A percentile compares a stretch with the other conserved stretches of the same genome.
These are phyloP conservation scores for Aspergillus heteromorphus DNA, from an alignment of 495 filamentous ascomycete genomes.

Conservation along the genomic window DNA sequence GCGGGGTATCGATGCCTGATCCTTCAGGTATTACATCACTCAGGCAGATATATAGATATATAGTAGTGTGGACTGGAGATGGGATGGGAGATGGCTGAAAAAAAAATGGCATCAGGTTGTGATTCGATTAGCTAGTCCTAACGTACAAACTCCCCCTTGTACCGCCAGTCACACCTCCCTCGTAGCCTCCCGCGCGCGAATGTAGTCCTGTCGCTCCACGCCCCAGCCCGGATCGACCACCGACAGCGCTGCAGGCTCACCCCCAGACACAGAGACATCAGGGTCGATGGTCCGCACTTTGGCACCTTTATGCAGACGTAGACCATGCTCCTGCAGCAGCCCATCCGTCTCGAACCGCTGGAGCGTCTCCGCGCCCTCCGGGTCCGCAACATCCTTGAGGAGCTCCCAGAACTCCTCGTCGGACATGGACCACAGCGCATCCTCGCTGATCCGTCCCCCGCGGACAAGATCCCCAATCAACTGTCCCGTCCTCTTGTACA, in stretches of 20 bases:
- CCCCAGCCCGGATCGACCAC: conserved; percentile 25
- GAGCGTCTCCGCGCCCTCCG: conserved; percentile 20
- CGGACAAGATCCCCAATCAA: conserved; percentile 26
- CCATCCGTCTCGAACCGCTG: conserved; percentile 27
- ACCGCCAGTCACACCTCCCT: background rate
- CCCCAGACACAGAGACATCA: conserved; percentile 21
- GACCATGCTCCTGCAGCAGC: conserved; percentile 22
- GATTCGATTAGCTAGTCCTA: background rate
- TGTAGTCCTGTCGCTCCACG: conserved; percentile 28
- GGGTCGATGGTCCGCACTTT: conserved; percentile 39
- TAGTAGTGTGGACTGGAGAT: too few relatives aligned
- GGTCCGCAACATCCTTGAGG: conserved; percentile 22
- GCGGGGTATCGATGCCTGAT: too few relatives aligned
- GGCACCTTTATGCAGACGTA: conserved; percentile 21
- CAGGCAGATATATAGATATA: too few relatives aligned
- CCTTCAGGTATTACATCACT: too few relatives aligned
- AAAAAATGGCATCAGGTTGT: background rate
- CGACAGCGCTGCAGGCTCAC: conserved; percentile 25
- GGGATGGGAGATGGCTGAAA: background rate
- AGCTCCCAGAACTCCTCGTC: conserved; percentile 34
- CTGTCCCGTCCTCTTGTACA: conserved; percentile 28
- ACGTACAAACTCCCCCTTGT: background rate
- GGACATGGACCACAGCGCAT: conserved; percentile 30
- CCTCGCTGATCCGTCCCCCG: conserved; percentile 20
- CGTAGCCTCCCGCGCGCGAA: conserved; percentile 13